Conservation (phyloP, 805 yeast species). For the Wickerhamomyces chaumierensis region DNA sequence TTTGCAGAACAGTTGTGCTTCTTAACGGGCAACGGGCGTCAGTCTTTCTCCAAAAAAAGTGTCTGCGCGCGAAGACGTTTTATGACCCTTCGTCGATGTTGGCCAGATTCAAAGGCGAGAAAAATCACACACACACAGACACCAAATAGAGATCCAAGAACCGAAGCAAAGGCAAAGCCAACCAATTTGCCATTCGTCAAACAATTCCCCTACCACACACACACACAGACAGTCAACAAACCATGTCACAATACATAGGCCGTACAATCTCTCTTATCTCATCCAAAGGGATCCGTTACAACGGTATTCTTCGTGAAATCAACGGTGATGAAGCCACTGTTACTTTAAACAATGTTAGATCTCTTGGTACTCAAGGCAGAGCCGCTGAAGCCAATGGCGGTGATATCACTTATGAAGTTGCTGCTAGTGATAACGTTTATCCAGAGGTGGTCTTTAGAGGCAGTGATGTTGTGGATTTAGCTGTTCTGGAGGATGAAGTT, state of each 20-base stretch:
- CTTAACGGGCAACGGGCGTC: no score
- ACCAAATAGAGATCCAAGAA: no score
- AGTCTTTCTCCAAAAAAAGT: no score
- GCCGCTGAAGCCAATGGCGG: constrained; percentile 20
- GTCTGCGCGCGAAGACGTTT: no score
- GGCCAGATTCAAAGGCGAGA: no score
- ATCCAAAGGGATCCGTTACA: constrained; percentile 68
- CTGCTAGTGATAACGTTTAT: constrained; percentile 56
- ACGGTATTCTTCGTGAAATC: constrained; percentile 78
- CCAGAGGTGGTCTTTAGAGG: constrained; percentile 83
- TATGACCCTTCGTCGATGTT: no score
- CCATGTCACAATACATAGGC: constrained; percentile 89
- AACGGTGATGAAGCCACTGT: constrained; percentile 88
- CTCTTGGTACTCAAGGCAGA: constrained; percentile 90
- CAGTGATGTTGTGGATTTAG: constrained; percentile 80
- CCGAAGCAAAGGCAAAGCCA: no score
- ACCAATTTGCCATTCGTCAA: no score
- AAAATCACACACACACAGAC: no score
- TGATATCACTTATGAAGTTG: constrained; percentile 60
- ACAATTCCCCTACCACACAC: background rate
- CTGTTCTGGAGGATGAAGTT: constrained; percentile 53
- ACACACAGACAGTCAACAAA: no score
- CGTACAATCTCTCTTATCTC: constrained; percentile 77
- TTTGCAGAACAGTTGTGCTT: no score
- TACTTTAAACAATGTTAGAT: constrained; percentile 65